Conservation (phyloP, 768 basidiomycete species). For the Boletus patriciae region DNA sequence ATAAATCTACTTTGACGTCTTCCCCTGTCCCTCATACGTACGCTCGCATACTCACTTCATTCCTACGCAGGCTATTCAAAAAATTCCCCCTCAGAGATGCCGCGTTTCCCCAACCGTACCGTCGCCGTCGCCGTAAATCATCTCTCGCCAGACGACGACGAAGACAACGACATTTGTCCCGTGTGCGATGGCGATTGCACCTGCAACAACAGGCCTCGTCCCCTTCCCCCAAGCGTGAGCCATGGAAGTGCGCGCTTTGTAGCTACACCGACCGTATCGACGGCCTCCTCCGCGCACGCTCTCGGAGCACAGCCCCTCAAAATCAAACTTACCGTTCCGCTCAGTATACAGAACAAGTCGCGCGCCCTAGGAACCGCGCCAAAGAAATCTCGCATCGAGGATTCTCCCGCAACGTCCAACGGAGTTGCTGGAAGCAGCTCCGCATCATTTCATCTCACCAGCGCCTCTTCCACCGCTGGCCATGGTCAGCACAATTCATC, state of each 20-base stretch:
- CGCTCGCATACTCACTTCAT: conserved; percentile 23
- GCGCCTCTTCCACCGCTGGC: conserved; percentile 29
- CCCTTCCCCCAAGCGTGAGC: conserved; percentile 31
- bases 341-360: conserved; percentile 50
- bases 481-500: conserved; percentile 21
- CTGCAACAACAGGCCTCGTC: conserved; percentile 52
- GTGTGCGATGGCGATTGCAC: conserved; percentile 91
- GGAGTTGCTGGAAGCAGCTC: conserved; percentile 35
- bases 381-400: conserved; percentile 31
- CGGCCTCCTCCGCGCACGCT: conserved; percentile 33
- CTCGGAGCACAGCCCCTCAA: conserved; percentile 47
- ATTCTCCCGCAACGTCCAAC: conserved; percentile 37
- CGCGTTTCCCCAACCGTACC: conserved; percentile 70
- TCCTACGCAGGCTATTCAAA: conserved; percentile 40
- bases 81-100: conserved; percentile 61
- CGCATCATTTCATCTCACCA: conserved; percentile 9
- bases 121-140: conserved; percentile 46
- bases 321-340: conserved; percentile 71
- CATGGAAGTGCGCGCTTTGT: conserved; percentile 40
- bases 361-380: conserved; percentile 25
- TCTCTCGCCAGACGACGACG: conserved; percentile 55
- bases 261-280: conserved; percentile 39
- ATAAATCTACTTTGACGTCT: conserved; percentile 29
- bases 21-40: conserved; percentile 23
- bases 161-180: conserved; percentile 85